A percentile compares a stretch with the other conserved stretches of the same genome.
Conservation (phyloP, 192 early-diverging fungal species). For the Podila clonocystis region DNA sequence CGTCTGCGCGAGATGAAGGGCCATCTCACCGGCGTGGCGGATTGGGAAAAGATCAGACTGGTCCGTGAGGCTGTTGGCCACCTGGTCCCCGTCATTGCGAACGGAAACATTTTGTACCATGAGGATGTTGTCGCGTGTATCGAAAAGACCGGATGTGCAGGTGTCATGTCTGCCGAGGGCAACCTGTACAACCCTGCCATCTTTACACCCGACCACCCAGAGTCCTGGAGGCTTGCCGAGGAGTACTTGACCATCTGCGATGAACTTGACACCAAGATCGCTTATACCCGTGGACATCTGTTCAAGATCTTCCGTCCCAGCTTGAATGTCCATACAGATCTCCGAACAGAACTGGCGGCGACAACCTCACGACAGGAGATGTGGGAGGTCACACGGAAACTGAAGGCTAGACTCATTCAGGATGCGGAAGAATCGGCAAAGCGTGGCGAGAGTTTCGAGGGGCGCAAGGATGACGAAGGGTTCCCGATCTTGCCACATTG, state of each 20-base stretch:
- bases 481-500: constrained; percentile 71
- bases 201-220: constrained; percentile 72
- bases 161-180: constrained; percentile 94
- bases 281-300: constrained; percentile 84
- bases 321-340: constrained; percentile 80
- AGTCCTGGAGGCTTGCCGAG: constrained; percentile 80
- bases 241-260: constrained; percentile 93
- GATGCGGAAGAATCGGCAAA: constrained; percentile 19
- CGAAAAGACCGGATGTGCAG: constrained; percentile 86
- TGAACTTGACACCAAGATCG: constrained; percentile 67
- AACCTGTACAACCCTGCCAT: constrained; percentile 91
- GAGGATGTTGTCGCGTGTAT: constrained; percentile 91
- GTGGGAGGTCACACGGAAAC: constrained; percentile 59
- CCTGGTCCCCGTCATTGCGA: constrained; percentile 91
- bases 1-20: constrained; percentile 96
- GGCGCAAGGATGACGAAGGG: constrained; percentile 54
- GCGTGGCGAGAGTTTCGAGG: constrained; percentile 36
- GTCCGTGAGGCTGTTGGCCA: constrained; percentile 81
- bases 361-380: constrained; percentile 70
- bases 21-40: constrained; percentile 94
- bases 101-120: constrained; percentile 96
- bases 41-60: constrained; percentile 91
- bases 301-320: constrained; percentile 91
- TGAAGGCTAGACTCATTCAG: constrained; percentile 64
- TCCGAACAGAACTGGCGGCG: constrained; percentile 76